Evolutionary conservation across 2,329 filamentous ascomycete genomes (phyloP), one percentile per base, ranked within the genome.

Genomic region (Sclerotinia glacialis): DNA sequence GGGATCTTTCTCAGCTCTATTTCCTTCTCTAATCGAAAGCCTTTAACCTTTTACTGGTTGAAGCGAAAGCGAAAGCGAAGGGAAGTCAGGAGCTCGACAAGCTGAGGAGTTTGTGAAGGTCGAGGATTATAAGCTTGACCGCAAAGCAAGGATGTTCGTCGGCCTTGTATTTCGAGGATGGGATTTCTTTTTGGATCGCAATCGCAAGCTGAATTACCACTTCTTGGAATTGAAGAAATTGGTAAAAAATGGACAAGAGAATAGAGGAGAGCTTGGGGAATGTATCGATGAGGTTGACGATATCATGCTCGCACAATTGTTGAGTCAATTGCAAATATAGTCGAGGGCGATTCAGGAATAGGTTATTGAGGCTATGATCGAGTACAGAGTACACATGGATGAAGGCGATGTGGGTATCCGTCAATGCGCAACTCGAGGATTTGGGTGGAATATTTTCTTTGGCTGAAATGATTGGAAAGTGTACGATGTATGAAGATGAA

Each of bases 261-360:
- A 50, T 7, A 68, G 60, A 64, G 61, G 21, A 44, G 55, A 64
- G 34, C 50, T 5, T 49, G 58, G 54, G 56, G 67, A 66, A 69
- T 53, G 46, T 56, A 63, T 65, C 53, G 53, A 63, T 54, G 37
- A 49, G 21, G 23, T 68, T 70, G 59, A 54, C 65, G 67, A 70
- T 52, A 64, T 66, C 69, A 73, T 73, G 68, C 68, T 71, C 72
- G 70, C 66, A 68, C 56, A 31, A 26, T 40, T 28, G 16, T 28
- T 44, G 16, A 44, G 34, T 70, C 65, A 71, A 69, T 71, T 61
- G 69, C 31, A n/a, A 37, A 31, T 28, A 44, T 52, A 6, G 28
- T 47, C 1, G 21, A 23, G 21, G 3, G 46, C 47, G 44, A 23
- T 49, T 37, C 34, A 37, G n/a, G 14, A 37, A 60, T 11, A 26